Conservation (phyloP, 2,329 filamentous ascomycete genomes). For the Emmonsiellopsis sp. region DNA sequence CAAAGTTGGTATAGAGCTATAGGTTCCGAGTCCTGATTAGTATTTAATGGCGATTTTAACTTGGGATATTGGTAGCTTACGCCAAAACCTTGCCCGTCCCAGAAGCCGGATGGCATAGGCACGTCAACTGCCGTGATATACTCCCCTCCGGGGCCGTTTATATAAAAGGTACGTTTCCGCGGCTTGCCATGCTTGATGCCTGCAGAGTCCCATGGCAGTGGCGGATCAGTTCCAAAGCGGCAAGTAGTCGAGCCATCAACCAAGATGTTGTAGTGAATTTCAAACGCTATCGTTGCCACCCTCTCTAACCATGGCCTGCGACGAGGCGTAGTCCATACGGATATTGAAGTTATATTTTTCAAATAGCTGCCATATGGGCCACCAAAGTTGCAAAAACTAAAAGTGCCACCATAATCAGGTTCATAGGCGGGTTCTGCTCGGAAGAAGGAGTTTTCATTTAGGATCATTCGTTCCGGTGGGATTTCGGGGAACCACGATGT, state of each 20-base stretch:
- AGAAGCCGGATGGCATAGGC: too few relatives aligned
- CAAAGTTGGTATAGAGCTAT: too few relatives aligned
- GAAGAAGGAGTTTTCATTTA: background rate
- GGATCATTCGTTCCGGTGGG: background rate
- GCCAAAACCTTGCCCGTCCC: too few relatives aligned
- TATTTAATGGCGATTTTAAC: too few relatives aligned
- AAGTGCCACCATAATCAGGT: background rate
- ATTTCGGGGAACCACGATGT: background rate
- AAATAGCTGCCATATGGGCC: background rate
- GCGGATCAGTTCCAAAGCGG: background rate
- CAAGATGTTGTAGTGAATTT: background rate
- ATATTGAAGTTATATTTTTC: background rate
- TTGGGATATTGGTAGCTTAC: too few relatives aligned
- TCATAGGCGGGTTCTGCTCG: background rate
- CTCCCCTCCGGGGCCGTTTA: background rate
- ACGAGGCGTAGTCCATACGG: background rate
- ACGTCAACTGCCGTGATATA: background rate
- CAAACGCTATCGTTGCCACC: background rate
- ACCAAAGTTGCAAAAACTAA: background rate
- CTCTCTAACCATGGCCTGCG: background rate
- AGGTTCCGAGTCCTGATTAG: too few relatives aligned
- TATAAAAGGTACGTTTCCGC: background rate
- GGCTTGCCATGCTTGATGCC: background rate
- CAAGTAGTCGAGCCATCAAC: background rate
- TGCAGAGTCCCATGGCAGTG: background rate